Evolutionary conservation across 2,329 filamentous ascomycete genomes (phyloP).

Genomic region (Aureobasidium sp.): DNA sequence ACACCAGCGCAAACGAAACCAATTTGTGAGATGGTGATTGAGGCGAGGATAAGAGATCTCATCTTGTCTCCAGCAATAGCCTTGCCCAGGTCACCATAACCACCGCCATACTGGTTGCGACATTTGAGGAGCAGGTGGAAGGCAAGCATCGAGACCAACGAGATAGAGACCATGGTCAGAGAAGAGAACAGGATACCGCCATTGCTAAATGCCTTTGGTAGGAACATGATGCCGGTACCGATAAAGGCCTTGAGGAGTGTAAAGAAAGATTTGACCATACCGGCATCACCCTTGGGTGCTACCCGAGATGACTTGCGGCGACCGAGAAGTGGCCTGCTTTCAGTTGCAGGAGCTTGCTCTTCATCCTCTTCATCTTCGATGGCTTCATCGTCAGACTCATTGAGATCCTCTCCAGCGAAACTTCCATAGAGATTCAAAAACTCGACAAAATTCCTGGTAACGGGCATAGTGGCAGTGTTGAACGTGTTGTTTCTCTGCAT

Average conservation of each 20-base stretch:
- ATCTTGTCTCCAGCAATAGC: slow-evolving; percentile 58
- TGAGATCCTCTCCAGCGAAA: slow-evolving; percentile 66
- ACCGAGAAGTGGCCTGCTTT: slow-evolving; percentile 55
- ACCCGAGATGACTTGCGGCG: slow-evolving; percentile 46
- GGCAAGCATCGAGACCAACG: slow-evolving; percentile 59
- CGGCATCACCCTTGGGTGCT: slow-evolving; percentile 52
- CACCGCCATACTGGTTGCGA: slow-evolving; percentile 55
- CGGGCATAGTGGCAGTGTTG: slow-evolving; percentile 41
- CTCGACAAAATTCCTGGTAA: slow-evolving; percentile 65
- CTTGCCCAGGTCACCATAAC: slow-evolving; percentile 67
- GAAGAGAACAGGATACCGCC: slow-evolving; percentile 70
- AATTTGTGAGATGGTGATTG: slow-evolving; percentile 66
- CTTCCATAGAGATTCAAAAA: slow-evolving; percentile 69
- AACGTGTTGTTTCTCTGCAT: slow-evolving; percentile 36
- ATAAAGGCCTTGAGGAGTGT: slow-evolving; percentile 73
- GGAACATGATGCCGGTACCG: slow-evolving; percentile 74
- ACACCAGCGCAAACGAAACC: slow-evolving; percentile 73
- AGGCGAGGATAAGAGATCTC: slow-evolving; percentile 58
- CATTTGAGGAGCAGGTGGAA: slow-evolving; percentile 67
- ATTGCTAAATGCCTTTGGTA: slow-evolving; percentile 72
- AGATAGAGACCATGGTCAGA: slow-evolving; percentile 58
- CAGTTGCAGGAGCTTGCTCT: slow-evolving; percentile 47
- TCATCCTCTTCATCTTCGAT: slow-evolving; percentile 44
- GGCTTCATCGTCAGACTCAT: slow-evolving; percentile 54
- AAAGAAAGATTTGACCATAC: slow-evolving; percentile 67